Percentiles rank a stretch among this genome's conserved stretches.
Evolutionary conservation across 2,329 filamentous ascomycete genomes (phyloP).

Genomic region (Lachnellula occidentalis): DNA sequence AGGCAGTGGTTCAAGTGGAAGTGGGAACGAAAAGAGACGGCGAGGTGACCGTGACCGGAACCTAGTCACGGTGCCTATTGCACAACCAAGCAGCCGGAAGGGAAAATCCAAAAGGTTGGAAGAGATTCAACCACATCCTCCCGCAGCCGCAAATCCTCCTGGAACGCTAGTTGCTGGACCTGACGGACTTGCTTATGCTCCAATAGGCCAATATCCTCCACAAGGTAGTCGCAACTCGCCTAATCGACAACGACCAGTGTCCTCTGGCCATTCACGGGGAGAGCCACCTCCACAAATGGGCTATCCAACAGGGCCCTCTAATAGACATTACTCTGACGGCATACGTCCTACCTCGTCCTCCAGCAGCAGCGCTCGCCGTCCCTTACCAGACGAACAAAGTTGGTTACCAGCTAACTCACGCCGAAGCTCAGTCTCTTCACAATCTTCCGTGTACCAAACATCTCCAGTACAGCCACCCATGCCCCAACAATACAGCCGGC

Average conservation of each 20-base stretch:
- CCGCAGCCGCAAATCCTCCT: constrained; percentile 30
- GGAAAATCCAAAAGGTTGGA: constrained; percentile 31
- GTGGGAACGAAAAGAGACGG: constrained; percentile 25
- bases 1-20: constrained; percentile 21
- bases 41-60: constrained; percentile 18
- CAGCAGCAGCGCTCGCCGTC: constrained; percentile 29
- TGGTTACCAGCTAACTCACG: constrained; percentile 36
- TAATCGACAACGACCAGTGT: constrained; percentile 30
- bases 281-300: constrained; percentile 16
- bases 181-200: constrained; percentile 42
- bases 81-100: constrained; percentile 26
- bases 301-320: constrained; percentile 12
- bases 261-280: constrained; percentile 15
- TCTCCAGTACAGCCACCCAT: constrained; percentile 25
- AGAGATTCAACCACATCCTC: constrained; percentile 27
- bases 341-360: constrained; percentile 35
- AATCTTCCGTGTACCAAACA: constrained; percentile 33
- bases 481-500: constrained; percentile 25
- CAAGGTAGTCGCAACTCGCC: constrained; percentile 29
- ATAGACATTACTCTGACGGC: constrained; percentile 27
- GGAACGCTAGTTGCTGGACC: constrained; percentile 43
- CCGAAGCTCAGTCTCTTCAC: constrained; percentile 27
- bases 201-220: constrained; percentile 37
- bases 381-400: constrained; percentile 44
- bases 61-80: constrained; percentile 26